A percentile compares a stretch with the other conserved stretches of the same genome.
These are phyloP conservation scores for Spongispora temasekensis DNA, from an alignment of 1,284 basidiomycete genomes.

Conservation along the genomic window DNA sequence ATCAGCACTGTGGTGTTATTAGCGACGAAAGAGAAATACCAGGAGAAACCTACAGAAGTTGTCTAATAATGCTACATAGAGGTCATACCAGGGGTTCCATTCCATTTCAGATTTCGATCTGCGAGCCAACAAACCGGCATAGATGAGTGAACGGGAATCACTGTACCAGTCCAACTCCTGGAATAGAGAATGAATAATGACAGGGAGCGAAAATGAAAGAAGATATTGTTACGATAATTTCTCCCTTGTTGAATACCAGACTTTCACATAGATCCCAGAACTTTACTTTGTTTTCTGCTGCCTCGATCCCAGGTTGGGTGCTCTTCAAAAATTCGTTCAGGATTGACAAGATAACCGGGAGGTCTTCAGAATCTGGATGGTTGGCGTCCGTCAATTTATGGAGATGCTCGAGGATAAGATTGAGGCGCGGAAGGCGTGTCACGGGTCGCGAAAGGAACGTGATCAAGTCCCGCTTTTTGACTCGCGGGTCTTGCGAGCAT, in stretches of 20 bases:
- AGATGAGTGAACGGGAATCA: conserved; percentile 67
- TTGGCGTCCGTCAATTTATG: conserved; percentile 62
- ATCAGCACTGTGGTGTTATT: conserved; percentile 52
- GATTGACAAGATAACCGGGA: conserved; percentile 65
- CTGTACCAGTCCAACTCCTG: conserved; percentile 81
- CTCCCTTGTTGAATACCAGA: conserved; percentile 69
- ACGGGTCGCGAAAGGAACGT: conserved; percentile 83
- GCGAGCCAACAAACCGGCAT: conserved; percentile 60
- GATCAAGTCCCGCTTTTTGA: conserved; percentile 75
- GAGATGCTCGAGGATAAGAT: conserved; percentile 70
- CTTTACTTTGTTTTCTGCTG: conserved; percentile 81
- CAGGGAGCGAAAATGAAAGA: not conserved
- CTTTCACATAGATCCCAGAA: conserved; percentile 78
- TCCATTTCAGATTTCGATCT: conserved; percentile 57
- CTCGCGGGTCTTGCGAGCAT: conserved; percentile 62
- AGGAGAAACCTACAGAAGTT: conserved; percentile 59
- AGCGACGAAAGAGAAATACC: conserved; percentile 1
- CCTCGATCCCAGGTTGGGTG: conserved; percentile 81
- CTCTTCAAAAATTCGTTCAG: conserved; percentile 70
- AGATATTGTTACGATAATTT: conserved; percentile 64
- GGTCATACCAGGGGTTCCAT: conserved; percentile 65
- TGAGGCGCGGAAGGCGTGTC: conserved; percentile 76
- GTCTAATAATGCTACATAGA: conserved; percentile 70
- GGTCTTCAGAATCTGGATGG: conserved; percentile 67
- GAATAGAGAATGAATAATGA: conserved; percentile 6